Evolutionary conservation across 495 filamentous ascomycete genomes (phyloP), one percentile per base, ranked within the genome.

Genomic region (Penicillium taxi): DNA sequence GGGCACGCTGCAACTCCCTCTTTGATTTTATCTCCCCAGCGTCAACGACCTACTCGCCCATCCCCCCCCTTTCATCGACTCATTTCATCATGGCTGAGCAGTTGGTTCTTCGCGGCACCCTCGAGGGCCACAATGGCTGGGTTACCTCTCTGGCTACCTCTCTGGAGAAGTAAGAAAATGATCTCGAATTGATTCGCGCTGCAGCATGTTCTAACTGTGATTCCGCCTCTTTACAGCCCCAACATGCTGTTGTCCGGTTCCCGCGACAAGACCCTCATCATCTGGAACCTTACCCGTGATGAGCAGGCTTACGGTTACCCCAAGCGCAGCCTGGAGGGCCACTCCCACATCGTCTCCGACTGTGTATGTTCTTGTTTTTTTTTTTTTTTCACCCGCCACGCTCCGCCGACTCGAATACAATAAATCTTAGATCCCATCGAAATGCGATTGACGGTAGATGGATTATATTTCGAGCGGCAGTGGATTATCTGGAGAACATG

Each of bases 281-380:
- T 99, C 80, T 99, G 91, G 91, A 94, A 94, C 82, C 81, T 99
- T 53, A 96, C 91, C 68, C 90, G 91, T 68, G 91, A 99, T 67
- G 91, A 96, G 70, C 78, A 82, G 65, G 78, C 81, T 56, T 96
- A 95, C 74, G 91, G 91, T 54, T 94, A 94, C 80, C 91, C 91
- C 59, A 96, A 96, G 80, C 84, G 91, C 68, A 86, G 82, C 58
- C 86, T 99, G 42, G 82, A 94, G 73, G 91, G 91, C 61, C 91
- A 99, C 78, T 94, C 86, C 50, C 91, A 99, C 81, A 96, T 99
- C 68, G 91, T 99, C 66, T 99, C 91, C 62, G 91, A 99, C 82
- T 99, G 91, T 73, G 91, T 96, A 91, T 56, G 86, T 75, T 52
- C 44, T 33, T 38, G 16, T 38, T 26, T 40, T 36, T 35, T 41